These are phyloP conservation scores for Boletus subparvulus DNA, from an alignment of 768 basidiomycete species.

Conservation along the genomic window DNA sequence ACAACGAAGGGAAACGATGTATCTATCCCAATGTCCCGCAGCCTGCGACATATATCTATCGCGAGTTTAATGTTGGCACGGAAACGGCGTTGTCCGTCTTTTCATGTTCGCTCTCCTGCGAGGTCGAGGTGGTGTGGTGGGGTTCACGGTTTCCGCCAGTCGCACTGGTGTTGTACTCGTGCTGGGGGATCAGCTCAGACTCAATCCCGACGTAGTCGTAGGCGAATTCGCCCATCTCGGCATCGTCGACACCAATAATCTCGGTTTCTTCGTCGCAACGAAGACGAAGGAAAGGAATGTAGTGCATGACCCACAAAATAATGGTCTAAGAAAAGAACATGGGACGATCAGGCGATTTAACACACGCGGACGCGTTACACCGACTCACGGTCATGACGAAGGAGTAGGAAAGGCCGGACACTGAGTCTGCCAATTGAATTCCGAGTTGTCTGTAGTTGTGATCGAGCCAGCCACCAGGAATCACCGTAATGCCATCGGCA, in stretches of 20 bases:
- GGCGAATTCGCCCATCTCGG: slow-evolving; percentile 87
- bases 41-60: background rate
- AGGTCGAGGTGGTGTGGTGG: slow-evolving; percentile 27
- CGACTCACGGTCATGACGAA: slow-evolving; percentile 71
- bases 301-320: slow-evolving; percentile 88
- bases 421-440: slow-evolving; percentile 78
- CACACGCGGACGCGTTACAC: background rate
- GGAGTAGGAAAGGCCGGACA: slow-evolving; percentile 63
- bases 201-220: slow-evolving; percentile 86
- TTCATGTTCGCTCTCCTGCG: slow-evolving; percentile 31
- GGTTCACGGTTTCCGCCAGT: slow-evolving; percentile 37
- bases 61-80: background rate
- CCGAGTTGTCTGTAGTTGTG: slow-evolving; percentile 80
- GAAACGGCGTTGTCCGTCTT: slow-evolving; percentile 13
- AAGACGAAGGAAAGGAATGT: slow-evolving; percentile 75
- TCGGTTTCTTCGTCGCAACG: slow-evolving; percentile 65
- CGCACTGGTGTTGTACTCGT: slow-evolving; percentile 30
- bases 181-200: slow-evolving; percentile 39
- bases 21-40: background rate
- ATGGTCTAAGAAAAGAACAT: slow-evolving; percentile 47
- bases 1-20: background rate
- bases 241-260: slow-evolving; percentile 85
- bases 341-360: background rate
- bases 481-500: slow-evolving; percentile 69
- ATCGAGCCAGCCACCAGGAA: slow-evolving; percentile 87